These are phyloP conservation scores for Acacia acuminata DNA, from an alignment of 306 rosid genomes.

Conservation along the genomic window DNA sequence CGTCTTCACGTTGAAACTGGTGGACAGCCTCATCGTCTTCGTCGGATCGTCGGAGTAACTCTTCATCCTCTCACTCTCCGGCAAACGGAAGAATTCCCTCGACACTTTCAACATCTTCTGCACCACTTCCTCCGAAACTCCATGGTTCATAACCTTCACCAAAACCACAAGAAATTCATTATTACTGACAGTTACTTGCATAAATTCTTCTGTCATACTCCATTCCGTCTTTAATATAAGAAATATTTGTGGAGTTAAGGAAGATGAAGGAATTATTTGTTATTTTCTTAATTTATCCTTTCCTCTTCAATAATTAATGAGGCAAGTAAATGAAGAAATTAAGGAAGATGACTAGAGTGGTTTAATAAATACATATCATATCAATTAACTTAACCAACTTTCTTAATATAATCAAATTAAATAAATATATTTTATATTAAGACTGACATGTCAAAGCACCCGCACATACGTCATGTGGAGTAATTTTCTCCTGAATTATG, in stretches of 20 bases:
- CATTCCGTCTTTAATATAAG: no score
- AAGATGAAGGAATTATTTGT: no score
- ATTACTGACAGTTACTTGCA: not conserved
- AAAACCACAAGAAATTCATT: not conserved
- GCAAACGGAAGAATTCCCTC: constrained; percentile 56
- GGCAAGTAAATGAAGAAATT: rapidly evolving
- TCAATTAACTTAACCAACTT: no score
- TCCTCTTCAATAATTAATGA: no score
- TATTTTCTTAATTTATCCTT: no score
- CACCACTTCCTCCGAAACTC: constrained; percentile 49
- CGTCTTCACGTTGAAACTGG: constrained; percentile 79
- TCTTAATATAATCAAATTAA: no score
- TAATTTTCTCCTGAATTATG: not conserved
- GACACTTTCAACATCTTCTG: constrained; percentile 52
- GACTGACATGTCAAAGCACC: no score
- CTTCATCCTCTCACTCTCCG: constrained; percentile 78
- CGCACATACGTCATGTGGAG: not conserved
- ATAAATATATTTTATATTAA: no score
- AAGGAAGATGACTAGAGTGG: no score
- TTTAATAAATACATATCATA: no score
- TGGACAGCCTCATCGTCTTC: constrained; percentile 76
- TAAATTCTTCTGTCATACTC: no score
- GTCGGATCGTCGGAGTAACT: constrained; percentile 74
- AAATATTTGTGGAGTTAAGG: no score
- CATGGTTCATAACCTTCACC: constrained; percentile 65